These are phyloP conservation scores for Tylopilus orsonianus DNA, from an alignment of 1,284 basidiomycete genomes.

Conservation along the genomic window DNA sequence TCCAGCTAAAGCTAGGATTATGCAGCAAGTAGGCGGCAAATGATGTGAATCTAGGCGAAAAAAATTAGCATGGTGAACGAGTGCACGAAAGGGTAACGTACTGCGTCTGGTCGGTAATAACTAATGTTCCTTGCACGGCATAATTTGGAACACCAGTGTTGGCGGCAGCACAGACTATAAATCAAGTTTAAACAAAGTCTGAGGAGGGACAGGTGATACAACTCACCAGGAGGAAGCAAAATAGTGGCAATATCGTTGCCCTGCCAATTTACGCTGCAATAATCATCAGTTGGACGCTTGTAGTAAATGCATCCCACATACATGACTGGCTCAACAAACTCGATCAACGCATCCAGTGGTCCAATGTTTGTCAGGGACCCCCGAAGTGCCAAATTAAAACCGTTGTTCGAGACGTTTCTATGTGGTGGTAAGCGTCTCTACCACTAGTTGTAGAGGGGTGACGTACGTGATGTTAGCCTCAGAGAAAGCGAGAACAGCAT, in stretches of 20 bases:
- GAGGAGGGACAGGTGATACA: neutral
- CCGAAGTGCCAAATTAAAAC: conserved; percentile 58
- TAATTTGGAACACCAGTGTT: conserved; percentile 70
- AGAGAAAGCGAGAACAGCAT: conserved; percentile 54
- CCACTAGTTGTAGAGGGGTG: conserved; percentile 38
- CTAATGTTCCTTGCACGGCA: conserved; percentile 47
- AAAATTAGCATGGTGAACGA: neutral
- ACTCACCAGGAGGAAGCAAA: conserved; percentile 54
- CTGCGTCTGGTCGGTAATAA: conserved; percentile 52
- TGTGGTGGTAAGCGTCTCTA: conserved; percentile 42
- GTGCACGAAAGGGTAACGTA: conserved; percentile 31
- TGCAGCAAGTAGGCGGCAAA: conserved; percentile 71
- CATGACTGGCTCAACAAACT: conserved; percentile 57
- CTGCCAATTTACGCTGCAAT: conserved; percentile 59
- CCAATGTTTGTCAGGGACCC: conserved; percentile 63
- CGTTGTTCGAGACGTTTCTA: conserved; percentile 57
- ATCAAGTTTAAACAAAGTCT: neutral
- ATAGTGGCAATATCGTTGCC: conserved; percentile 69
- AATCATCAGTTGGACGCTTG: conserved; percentile 3
- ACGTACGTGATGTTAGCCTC: conserved; percentile 62
- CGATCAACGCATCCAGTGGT: conserved; percentile 64
- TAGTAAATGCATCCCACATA: conserved; percentile 28
- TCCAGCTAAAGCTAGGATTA: conserved; percentile 69
- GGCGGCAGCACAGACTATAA: conserved; percentile 65
- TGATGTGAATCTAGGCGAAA: conserved; percentile 52